Conservation (phyloP, 257 asterid genomes). For the Leptodermis oblonga region DNA sequence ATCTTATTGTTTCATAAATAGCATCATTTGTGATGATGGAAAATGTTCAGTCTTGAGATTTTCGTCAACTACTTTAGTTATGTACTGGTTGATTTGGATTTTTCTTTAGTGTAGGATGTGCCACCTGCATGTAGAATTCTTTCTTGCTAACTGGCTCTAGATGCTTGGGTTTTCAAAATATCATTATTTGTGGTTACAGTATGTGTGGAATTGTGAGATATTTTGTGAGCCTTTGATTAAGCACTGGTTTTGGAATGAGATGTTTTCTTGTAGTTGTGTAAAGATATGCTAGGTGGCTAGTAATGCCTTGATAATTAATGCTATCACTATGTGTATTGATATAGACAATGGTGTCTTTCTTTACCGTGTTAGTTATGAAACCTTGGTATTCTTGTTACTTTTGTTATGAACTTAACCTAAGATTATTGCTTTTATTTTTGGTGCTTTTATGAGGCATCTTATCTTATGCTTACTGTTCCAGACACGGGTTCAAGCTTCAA, state of each 20-base stretch:
- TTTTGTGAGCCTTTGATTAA: not conserved
- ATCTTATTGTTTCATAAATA: not conserved
- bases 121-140: not conserved
- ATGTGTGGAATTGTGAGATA: not conserved
- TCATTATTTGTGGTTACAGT: not conserved
- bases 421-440: not conserved
- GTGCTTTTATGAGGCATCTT: conserved; percentile 17
- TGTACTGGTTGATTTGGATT: not conserved
- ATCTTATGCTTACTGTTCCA: conserved; percentile 38
- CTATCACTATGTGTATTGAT: not conserved
- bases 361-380: not conserved
- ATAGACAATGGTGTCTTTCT: too few species aligned
- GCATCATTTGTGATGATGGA: not conserved
- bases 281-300: not conserved
- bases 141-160: not conserved
- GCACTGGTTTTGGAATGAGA: not conserved
- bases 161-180: not conserved
- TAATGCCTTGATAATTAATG: too few species aligned
- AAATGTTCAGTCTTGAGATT: not conserved
- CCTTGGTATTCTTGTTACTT: not conserved
- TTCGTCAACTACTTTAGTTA: not conserved
- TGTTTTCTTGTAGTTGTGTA: not conserved
- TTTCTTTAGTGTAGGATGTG: not conserved
- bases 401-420: too few species aligned
- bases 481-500: conserved; percentile 98